Evolutionary conservation across 2,329 filamentous ascomycete species (phyloP).

Genomic region (Aspergillus sp.): DNA sequence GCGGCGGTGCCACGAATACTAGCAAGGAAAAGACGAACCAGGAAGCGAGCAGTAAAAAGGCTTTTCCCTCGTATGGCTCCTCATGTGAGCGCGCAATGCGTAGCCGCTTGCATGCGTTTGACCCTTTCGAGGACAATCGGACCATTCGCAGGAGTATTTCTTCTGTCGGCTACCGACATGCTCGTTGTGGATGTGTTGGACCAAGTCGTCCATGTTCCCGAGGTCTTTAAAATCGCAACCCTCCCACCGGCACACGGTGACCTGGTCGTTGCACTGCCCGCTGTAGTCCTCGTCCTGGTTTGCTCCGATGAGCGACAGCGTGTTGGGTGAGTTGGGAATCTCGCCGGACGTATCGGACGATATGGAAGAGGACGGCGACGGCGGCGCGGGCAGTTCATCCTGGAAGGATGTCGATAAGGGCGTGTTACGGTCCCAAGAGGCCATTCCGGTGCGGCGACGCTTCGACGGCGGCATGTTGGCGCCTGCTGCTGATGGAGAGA

Average conservation of each 20-base stretch:
- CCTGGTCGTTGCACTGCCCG: slow-evolving; percentile 72
- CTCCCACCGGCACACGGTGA: slow-evolving; percentile 78
- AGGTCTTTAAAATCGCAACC: slow-evolving; percentile 73
- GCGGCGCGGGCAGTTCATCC: slow-evolving; percentile 42
- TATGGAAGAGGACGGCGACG: slow-evolving; percentile 68
- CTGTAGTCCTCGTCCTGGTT: slow-evolving; percentile 65
- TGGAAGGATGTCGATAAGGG: slow-evolving; percentile 51
- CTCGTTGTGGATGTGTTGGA: slow-evolving; percentile 85
- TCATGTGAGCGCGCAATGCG: slow-evolving; percentile 94
- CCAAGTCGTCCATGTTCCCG: slow-evolving; percentile 78
- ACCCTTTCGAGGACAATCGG: slow-evolving; percentile 83
- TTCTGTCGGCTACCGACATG: slow-evolving; percentile 94
- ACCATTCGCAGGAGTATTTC: slow-evolving; percentile 99
- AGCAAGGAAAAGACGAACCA: slow-evolving; percentile 59
- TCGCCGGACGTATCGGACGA: slow-evolving; percentile 91
- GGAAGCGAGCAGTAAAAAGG: slow-evolving; percentile 96
- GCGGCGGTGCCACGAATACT: not conserved
- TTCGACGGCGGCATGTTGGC: slow-evolving; percentile 53
- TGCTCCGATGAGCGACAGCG: slow-evolving; percentile 43
- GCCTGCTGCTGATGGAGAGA: slow-evolving; percentile 46
- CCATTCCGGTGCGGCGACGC: slow-evolving; percentile 50
- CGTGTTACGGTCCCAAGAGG: slow-evolving; percentile 55
- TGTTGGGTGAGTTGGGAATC: slow-evolving; percentile 72
- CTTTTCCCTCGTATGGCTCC: slow-evolving; percentile 96
- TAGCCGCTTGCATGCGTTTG: slow-evolving; percentile 94